phyloP scores from a whole-genome alignment of 768 basidiomycete species.

The Cystofilobasidium ferigula region DNA sequence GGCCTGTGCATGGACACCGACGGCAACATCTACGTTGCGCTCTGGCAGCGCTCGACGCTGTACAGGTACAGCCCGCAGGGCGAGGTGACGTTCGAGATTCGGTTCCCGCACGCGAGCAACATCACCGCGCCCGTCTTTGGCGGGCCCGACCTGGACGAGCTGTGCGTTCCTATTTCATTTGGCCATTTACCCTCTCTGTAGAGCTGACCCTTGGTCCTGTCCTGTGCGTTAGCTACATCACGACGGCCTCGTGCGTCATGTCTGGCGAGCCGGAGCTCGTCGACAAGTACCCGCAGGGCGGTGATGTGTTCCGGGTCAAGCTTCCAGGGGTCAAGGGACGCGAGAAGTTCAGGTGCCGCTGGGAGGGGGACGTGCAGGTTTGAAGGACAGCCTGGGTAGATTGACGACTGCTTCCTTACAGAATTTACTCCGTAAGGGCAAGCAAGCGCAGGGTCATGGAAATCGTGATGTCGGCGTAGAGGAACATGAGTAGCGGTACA shows the following conservation, averaged over 20 bases:
- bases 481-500: too few relatives aligned
- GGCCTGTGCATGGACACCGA: constrained; percentile 18
- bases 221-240: constrained; percentile 6
- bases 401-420: too few relatives aligned
- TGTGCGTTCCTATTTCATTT: background rate
- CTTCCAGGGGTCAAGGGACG: constrained; percentile 9
- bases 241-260: constrained; percentile 13
- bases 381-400: too few relatives aligned
- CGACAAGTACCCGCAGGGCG: constrained; percentile 11
- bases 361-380: constrained; percentile 6
- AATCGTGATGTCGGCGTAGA: too few relatives aligned
- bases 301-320: constrained; percentile 17
- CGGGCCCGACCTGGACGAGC: constrained; percentile 13
- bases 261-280: constrained; percentile 10
- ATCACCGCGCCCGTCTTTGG: constrained; percentile 21
- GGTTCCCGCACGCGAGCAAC: constrained; percentile 21
- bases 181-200: too few relatives aligned
- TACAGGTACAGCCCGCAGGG: constrained; percentile 16
- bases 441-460: too few relatives aligned
- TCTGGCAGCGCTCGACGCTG: constrained; percentile 12
- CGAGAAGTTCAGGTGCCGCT: constrained; percentile 13
- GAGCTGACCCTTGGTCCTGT: too few relatives aligned
- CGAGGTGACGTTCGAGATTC: constrained; percentile 9
- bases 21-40: constrained; percentile 9
- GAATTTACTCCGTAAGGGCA: too few relatives aligned